Conservation (phyloP, 2,329 filamentous ascomycete genomes). For the Elsinoe necatrix region DNA sequence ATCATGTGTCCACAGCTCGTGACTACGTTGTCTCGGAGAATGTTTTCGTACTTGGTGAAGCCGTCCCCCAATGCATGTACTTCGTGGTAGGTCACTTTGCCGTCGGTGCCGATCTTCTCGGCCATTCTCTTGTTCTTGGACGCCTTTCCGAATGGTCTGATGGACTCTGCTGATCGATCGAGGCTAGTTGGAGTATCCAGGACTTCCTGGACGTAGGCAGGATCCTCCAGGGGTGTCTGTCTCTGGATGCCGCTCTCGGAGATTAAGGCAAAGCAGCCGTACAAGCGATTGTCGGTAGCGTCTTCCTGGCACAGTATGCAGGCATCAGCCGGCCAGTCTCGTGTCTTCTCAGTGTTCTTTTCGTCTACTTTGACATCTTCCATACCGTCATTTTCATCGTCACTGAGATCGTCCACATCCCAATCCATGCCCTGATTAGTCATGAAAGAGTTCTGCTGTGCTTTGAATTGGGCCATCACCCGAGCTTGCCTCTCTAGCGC, state of each 20-base stretch:
- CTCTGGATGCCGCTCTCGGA: conserved; percentile 78
- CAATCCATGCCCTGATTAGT: conserved; percentile 83
- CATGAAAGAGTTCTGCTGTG: conserved; percentile 92
- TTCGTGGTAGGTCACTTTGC: conserved; percentile 62
- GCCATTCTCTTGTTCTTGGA: conserved; percentile 74
- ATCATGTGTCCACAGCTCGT: conserved; percentile 96
- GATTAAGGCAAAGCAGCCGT: conserved; percentile 87
- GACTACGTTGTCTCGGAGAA: conserved; percentile 60
- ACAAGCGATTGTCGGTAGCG: conserved; percentile 77
- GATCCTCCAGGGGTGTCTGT: conserved; percentile 73
- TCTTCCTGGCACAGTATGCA: conserved; percentile 97
- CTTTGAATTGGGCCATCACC: conserved; percentile 97
- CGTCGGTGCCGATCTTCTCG: conserved; percentile 64
- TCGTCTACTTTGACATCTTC: conserved; percentile 53
- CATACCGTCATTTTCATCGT: conserved; percentile 57
- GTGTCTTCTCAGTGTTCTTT: conserved; percentile 59
- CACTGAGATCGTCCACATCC: conserved; percentile 70
- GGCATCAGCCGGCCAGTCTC: conserved; percentile 86
- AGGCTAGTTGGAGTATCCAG: conserved; percentile 69
- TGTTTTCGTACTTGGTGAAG: conserved; percentile 48
- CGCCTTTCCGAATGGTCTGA: conserved; percentile 84
- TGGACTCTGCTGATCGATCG: conserved; percentile 71
- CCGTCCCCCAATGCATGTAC: conserved; percentile 82
- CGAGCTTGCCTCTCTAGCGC: conserved; percentile 81
- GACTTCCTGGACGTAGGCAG: conserved; percentile 77